Conservation (phyloP, 129 eudicot species). For the Saussurea involucrata region DNA sequence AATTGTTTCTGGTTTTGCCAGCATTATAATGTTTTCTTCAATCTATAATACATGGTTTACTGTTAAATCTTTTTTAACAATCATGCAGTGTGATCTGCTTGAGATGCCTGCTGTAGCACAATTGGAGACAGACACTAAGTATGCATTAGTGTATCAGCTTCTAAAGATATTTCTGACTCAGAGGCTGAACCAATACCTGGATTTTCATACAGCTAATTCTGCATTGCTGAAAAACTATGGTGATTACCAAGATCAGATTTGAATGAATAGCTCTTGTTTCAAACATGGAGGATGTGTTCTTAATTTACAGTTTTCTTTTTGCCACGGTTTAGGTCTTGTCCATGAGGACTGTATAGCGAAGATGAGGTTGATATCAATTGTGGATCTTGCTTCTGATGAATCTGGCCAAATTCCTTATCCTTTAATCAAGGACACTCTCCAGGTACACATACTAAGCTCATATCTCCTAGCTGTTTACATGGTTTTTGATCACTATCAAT, state of each 20-base stretch:
- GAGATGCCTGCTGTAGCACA: constrained; percentile 82
- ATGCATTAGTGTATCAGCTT: constrained; percentile 62
- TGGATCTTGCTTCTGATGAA: constrained; percentile 66
- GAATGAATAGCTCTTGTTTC: background rate
- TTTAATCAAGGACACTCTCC: constrained; percentile 60
- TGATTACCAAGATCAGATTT: constrained; percentile 21
- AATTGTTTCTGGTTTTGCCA: background rate
- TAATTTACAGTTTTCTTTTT: background rate
- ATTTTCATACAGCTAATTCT: constrained; percentile 64
- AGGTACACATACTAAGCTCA: constrained; percentile 27
- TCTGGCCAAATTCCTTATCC: constrained; percentile 70
- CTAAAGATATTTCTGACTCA: constrained; percentile 62
- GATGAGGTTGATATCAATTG: constrained; percentile 84
- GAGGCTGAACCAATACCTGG: constrained; percentile 64
- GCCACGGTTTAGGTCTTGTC: constrained; percentile 56
- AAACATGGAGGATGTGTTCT: background rate
- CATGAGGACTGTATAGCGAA: constrained; percentile 81
- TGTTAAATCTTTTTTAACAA: background rate
- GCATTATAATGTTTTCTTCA: background rate
- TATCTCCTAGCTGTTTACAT: background rate
- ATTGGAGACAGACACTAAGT: constrained; percentile 77
- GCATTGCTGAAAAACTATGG: constrained; percentile 52
- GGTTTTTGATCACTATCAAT: background rate
- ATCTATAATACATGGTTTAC: background rate
- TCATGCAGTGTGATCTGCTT: constrained; percentile 73